Percentiles rank a stretch among this genome's conserved stretches.
Conservation (phyloP, 2,329 filamentous ascomycete species). For the Arthrobotrys conoides region DNA sequence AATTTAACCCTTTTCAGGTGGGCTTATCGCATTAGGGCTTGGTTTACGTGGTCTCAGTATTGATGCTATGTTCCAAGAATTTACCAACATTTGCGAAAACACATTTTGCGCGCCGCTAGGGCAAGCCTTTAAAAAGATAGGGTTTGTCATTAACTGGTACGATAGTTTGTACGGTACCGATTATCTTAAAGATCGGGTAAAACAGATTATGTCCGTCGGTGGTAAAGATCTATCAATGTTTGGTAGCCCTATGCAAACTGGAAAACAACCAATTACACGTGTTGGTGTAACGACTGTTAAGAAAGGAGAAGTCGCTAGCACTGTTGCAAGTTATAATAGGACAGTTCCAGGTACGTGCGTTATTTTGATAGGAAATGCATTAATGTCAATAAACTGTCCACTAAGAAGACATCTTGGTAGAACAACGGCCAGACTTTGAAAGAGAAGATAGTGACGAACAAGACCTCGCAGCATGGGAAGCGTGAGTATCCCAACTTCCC, state of each 20-base stretch:
- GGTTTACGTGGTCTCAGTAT: background rate
- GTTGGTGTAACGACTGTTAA: slow-evolving; percentile 11
- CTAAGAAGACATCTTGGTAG: background rate
- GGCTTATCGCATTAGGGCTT: background rate
- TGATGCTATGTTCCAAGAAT: background rate
- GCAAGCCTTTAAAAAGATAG: background rate
- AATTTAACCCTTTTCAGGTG: background rate
- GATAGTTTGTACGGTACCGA: background rate
- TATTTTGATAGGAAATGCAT: background rate
- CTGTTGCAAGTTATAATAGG: background rate
- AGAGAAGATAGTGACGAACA: background rate
- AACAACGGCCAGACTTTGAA: slow-evolving; percentile 8
- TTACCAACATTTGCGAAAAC: background rate
- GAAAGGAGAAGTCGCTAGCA: slow-evolving; percentile 5
- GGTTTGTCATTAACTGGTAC: slow-evolving; percentile 2
- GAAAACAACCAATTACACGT: background rate
- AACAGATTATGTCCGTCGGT: background rate
- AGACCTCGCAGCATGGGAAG: slow-evolving; percentile 15
- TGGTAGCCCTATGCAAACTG: slow-evolving; percentile 10
- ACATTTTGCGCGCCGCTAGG: background rate
- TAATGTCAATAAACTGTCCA: background rate
- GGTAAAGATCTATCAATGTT: slow-evolving; percentile 8
- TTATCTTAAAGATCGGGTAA: background rate
- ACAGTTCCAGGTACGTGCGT: background rate
- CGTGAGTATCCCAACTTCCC: background rate